A percentile compares a stretch with the other conserved stretches of the same genome.
Evolutionary conservation across 2,329 filamentous ascomycete species (phyloP).

Genomic region (Mollisia scopiformis): DNA sequence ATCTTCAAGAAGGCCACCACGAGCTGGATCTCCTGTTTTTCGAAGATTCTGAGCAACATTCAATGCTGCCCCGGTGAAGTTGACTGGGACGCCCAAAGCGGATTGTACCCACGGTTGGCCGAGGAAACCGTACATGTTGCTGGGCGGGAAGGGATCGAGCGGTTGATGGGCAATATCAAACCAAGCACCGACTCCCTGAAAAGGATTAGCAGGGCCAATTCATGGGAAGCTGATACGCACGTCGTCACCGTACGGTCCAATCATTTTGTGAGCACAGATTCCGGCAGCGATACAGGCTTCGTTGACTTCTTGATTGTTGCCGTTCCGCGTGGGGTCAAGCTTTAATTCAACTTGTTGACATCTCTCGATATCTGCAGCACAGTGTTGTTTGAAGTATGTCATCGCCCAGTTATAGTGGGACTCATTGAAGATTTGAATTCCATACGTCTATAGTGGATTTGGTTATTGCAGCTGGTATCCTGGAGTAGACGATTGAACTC

Average conservation of each 20-base stretch:
- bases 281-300: neutral
- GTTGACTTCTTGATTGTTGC: neutral
- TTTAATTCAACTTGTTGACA: neutral
- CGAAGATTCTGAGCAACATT: slow-evolving; percentile 46
- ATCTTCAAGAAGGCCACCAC: slow-evolving; percentile 58
- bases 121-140: slow-evolving; percentile 16
- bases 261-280: no score
- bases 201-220: neutral
- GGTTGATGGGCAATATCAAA: slow-evolving; percentile 36
- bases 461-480: no score
- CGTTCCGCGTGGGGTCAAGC: neutral
- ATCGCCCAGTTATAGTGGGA: neutral
- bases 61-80: slow-evolving; percentile 52
- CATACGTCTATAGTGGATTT: no score
- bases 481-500: no score
- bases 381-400: no score
- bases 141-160: slow-evolving; percentile 11
- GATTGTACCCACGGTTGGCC: slow-evolving; percentile 46
- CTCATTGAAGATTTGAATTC: neutral
- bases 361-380: neutral
- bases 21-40: slow-evolving; percentile 59
- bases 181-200: neutral
- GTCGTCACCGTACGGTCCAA: no score
- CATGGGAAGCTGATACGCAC: neutral
- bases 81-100: slow-evolving; percentile 62